Percentiles rank a stretch among this genome's conserved stretches.
These are phyloP conservation scores for Paraconiothyrium sp. DNA, from an alignment of 2,329 filamentous ascomycete species.

Conservation along the genomic window DNA sequence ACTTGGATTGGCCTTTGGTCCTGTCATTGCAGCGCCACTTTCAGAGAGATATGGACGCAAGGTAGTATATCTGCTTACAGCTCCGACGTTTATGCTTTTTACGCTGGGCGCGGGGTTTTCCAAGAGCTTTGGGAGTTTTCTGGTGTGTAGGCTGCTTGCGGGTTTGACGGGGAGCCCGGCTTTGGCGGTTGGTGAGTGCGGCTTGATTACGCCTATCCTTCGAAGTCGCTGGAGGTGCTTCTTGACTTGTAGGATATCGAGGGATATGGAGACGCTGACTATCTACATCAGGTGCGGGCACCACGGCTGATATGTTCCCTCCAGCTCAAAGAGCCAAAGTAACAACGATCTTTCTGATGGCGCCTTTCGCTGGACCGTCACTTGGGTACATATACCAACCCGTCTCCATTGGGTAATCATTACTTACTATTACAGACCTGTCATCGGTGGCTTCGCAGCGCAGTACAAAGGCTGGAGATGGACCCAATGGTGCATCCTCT, in stretches of 20 bases:
- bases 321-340: constrained; percentile 45
- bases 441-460: constrained; percentile 56
- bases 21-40: constrained; percentile 66
- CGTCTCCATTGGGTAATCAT: constrained; percentile 1
- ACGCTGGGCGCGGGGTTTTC: constrained; percentile 65
- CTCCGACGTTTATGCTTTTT: constrained; percentile 64
- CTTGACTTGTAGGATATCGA: neutral
- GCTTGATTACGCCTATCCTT: neutral
- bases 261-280: neutral
- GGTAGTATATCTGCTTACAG: constrained; percentile 60
- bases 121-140: constrained; percentile 60
- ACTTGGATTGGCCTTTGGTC: constrained; percentile 68
- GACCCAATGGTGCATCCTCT: constrained; percentile 56
- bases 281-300: constrained; percentile 39
- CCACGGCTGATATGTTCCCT: constrained; percentile 52
- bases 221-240: neutral
- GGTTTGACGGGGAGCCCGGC: constrained; percentile 73
- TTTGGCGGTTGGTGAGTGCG: constrained; percentile 50
- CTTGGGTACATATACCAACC: constrained; percentile 39
- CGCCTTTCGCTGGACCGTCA: constrained; percentile 53
- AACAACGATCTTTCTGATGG: constrained; percentile 50
- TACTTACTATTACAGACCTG: constrained; percentile 31
- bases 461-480: constrained; percentile 59
- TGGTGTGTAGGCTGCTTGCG: constrained; percentile 73
- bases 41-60: constrained; percentile 67